These are phyloP conservation scores for Termitomyces sp. DNA, from an alignment of 768 basidiomycete genomes.

Conservation along the genomic window DNA sequence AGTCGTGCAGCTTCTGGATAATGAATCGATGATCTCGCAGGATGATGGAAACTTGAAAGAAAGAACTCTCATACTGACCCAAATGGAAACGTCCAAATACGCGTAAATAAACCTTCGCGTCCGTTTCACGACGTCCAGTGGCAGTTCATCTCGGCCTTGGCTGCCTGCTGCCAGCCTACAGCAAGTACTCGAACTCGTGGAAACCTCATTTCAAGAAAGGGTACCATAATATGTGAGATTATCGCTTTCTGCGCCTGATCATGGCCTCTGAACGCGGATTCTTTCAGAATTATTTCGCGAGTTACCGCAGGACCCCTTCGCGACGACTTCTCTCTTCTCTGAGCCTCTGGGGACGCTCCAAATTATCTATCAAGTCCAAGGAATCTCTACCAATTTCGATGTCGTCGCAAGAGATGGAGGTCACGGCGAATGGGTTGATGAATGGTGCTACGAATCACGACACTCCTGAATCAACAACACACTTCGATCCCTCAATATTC, in stretches of 20 bases:
- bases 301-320: conserved; percentile 25
- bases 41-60: neutral
- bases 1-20: neutral
- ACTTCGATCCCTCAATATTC: conserved; percentile 72
- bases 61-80: no score
- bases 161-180: neutral
- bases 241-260: neutral
- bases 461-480: conserved; percentile 25
- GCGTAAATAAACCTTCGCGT: conserved; percentile 1
- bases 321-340: conserved; percentile 20
- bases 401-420: conserved; percentile 25
- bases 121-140: conserved; percentile 1
- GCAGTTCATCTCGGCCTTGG: neutral
- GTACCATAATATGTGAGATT: conserved; percentile 17
- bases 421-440: conserved; percentile 24
- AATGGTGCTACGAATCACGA: conserved; percentile 29
- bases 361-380: conserved; percentile 12
- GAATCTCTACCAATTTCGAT: conserved; percentile 14
- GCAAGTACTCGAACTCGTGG: conserved; percentile 1
- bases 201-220: neutral
- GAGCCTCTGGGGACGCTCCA: conserved; percentile 19
- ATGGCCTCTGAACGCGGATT: conserved; percentile 23
- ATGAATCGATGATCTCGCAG: neutral
- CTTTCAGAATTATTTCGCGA: conserved; percentile 29
- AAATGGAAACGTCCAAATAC: neutral